A percentile compares a stretch with the other conserved stretches of the same genome.
Conservation (phyloP, 257 asterid species). For the Echites panduratus region DNA sequence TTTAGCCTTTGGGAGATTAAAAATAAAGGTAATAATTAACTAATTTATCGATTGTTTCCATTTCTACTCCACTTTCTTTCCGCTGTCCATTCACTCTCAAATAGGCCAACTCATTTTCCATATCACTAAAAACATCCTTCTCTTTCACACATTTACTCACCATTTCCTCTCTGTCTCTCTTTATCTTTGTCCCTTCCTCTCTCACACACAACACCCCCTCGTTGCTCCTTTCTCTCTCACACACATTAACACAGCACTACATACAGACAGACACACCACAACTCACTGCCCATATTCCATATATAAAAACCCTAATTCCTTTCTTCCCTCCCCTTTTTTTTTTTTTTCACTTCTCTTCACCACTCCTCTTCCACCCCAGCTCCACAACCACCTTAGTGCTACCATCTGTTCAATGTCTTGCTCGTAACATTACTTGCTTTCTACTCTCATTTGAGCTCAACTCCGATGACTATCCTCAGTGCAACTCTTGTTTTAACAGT, state of each 20-base stretch:
- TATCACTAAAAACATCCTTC: background rate
- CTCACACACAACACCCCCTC: conserved; percentile 7
- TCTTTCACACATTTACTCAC: background rate
- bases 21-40: too few species aligned
- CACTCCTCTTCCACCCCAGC: conserved; percentile 14
- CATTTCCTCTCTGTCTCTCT: background rate
- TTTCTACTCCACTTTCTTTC: too few species aligned
- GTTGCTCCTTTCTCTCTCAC: conserved; percentile 8
- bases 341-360: background rate
- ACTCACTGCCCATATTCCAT: conserved; percentile 30
- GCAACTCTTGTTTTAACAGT: conserved; percentile 16
- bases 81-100: background rate
- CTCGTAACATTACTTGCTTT: conserved; percentile 20
- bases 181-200: background rate
- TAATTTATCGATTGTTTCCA: too few species aligned
- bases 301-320: conserved; percentile 46
- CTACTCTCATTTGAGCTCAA: conserved; percentile 17
- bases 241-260: conserved; percentile 4
- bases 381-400: conserved; percentile 7
- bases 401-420: conserved; percentile 44
- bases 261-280: conserved; percentile 20
- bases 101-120: conserved; percentile 28
- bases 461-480: conserved; percentile 38
- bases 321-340: conserved; percentile 14
- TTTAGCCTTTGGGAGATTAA: too few species aligned